phyloP scores from a whole-genome alignment of 805 yeast genomes.

The Schwanniomyces sp. region DNA sequence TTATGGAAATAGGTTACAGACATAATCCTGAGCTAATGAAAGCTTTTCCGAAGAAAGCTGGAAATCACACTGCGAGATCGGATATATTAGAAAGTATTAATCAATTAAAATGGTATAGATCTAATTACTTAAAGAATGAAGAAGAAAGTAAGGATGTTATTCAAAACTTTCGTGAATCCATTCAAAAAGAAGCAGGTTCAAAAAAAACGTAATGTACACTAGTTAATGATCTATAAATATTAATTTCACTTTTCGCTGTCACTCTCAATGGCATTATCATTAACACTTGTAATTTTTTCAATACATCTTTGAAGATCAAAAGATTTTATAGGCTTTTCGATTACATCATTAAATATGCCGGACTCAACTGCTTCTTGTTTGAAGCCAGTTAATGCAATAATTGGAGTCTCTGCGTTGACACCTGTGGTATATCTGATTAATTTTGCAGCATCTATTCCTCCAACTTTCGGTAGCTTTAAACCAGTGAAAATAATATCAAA shows the following conservation, averaged over 20 bases:
- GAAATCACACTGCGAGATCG: conserved; percentile 80
- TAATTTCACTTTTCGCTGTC: conserved; percentile 12
- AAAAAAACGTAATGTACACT: not conserved
- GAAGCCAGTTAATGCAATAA: conserved; percentile 72
- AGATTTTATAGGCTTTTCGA: conserved; percentile 65
- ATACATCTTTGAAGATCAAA: conserved; percentile 21
- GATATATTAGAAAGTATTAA: conserved; percentile 89
- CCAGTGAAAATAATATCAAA: conserved; percentile 85
- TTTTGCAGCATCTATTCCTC: conserved; percentile 74
- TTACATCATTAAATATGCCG: conserved; percentile 61
- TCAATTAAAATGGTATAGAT: conserved; percentile 76
- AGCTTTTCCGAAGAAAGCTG: conserved; percentile 60
- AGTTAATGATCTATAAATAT: not conserved
- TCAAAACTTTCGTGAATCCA: not conserved
- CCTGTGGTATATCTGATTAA: conserved; percentile 74
- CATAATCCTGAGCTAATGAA: conserved; percentile 66
- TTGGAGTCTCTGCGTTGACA: conserved; percentile 73
- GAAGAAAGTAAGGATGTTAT: conserved; percentile 12
- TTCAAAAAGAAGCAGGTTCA: not conserved
- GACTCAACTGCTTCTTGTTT: conserved; percentile 61
- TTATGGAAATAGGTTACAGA: conserved; percentile 77
- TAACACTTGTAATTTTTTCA: conserved; percentile 11
- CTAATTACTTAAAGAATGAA: conserved; percentile 53
- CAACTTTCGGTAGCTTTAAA: conserved; percentile 62
- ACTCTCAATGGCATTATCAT: conserved; percentile 28